These are phyloP conservation scores for Gautieria morchelliformis DNA, from an alignment of 768 basidiomycete species.

Conservation along the genomic window DNA sequence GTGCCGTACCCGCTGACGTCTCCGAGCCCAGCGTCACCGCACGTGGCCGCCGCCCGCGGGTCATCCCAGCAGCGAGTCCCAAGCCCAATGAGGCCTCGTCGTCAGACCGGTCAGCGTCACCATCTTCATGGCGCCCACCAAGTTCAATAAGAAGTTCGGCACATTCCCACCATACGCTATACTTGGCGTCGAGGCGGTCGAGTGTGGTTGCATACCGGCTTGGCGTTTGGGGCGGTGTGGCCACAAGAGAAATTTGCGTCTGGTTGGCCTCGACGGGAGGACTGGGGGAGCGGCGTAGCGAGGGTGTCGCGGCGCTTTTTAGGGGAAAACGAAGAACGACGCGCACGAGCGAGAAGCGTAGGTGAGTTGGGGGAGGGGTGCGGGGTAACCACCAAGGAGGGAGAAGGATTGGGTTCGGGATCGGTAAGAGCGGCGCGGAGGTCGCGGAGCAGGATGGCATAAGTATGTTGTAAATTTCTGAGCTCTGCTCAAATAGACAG, in stretches of 20 bases:
- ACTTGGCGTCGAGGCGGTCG: conserved; percentile 20
- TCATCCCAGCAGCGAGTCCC: conserved; percentile 17
- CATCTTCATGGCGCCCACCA: conserved; percentile 51
- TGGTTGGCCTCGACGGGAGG: neutral
- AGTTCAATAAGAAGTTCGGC: conserved; percentile 82
- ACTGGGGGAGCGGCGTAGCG: neutral
- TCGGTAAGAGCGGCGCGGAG: neutral
- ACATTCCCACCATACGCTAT: conserved; percentile 81
- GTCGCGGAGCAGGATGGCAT: conserved; percentile 3
- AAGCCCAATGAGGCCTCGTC: neutral
- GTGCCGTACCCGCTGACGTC: neutral
- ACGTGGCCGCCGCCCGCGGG: neutral
- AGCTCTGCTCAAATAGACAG: neutral
- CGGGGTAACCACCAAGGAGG: neutral
- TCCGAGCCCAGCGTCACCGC: neutral
- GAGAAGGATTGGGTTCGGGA: neutral
- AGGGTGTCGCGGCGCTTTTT: conserved; percentile 5
- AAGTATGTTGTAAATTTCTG: neutral
- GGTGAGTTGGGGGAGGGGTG: neutral
- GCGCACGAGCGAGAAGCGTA: no score
- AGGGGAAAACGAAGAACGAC: neutral
- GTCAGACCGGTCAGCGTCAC: neutral
- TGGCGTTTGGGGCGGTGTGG: neutral
- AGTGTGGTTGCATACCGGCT: neutral
- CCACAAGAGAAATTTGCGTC: conserved; percentile 5